phyloP scores from a whole-genome alignment of 441 rosid genomes.

The Corymbia calophylla region DNA sequence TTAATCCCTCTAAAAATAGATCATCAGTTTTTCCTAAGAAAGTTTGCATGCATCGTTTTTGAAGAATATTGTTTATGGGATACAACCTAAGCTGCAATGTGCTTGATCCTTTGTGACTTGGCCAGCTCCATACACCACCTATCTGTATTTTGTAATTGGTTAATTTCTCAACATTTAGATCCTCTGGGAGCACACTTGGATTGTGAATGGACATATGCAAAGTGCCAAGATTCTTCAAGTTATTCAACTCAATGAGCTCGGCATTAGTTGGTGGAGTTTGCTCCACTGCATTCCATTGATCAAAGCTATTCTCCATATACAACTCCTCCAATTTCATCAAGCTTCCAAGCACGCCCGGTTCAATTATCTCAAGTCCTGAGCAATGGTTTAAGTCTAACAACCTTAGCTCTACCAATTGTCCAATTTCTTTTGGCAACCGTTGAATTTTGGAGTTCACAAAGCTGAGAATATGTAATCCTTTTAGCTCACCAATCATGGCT shows the following conservation, averaged over 20 bases:
- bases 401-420: fast-evolving
- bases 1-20: fast-evolving
- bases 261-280: no score
- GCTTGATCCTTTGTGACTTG: fast-evolving
- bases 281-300: background rate
- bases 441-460: fast-evolving
- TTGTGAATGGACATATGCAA: no score
- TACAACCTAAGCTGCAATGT: fast-evolving
- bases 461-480: background rate
- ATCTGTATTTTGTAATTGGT: no score
- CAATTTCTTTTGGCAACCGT: background rate
- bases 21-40: no score
- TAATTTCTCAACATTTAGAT: no score
- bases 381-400: fast-evolving
- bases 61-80: background rate
- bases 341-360: background rate
- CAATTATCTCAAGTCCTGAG: fast-evolving
- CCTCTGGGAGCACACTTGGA: no score
- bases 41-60: background rate
- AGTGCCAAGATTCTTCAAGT: no score
- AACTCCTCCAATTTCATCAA: background rate
- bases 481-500: background rate
- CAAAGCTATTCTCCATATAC: background rate
- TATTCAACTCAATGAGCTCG: no score
- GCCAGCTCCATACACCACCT: fast-evolving